Evolutionary conservation across 1,284 basidiomycete genomes (phyloP).

Genomic region (Boletus smithii): DNA sequence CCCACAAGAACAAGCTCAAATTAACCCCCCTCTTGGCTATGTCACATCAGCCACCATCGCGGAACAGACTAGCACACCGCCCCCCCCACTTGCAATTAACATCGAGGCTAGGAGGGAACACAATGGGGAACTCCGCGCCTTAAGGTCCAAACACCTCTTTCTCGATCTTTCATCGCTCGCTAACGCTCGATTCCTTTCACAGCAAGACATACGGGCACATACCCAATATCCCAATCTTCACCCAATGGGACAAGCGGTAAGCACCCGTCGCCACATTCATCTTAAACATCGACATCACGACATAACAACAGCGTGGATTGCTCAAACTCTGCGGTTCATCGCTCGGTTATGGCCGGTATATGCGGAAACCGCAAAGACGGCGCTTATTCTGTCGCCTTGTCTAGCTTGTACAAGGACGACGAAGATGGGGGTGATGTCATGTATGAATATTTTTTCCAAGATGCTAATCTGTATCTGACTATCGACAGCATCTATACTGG

Average conservation of each 20-base stretch:
- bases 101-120: not conserved
- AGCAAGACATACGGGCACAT: conserved; percentile 23
- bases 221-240: conserved; percentile 20
- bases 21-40: too few relatives aligned
- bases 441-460: conserved; percentile 12
- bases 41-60: not conserved
- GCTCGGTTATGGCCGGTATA: conserved; percentile 18
- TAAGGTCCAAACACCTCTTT: conserved; percentile 9
- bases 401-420: conserved; percentile 23
- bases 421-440: conserved; percentile 28
- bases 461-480: conserved; percentile 2
- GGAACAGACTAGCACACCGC: not conserved
- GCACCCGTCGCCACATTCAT: not conserved
- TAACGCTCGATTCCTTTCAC: not conserved
- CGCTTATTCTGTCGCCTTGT: conserved; percentile 23
- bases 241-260: conserved; percentile 18
- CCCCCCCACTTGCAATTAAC: not conserved
- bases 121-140: not conserved
- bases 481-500: conserved; percentile 29
- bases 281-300: not conserved
- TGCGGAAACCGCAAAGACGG: conserved; percentile 13
- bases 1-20: too few relatives aligned
- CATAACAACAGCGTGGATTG: conserved; percentile 14
- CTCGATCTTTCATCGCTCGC: not conserved
- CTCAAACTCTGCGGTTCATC: conserved; percentile 19